Base-by-base conservation (phyloP, 2,329 filamentous ascomycete genomes). In the Periconia sp. region DNA sequence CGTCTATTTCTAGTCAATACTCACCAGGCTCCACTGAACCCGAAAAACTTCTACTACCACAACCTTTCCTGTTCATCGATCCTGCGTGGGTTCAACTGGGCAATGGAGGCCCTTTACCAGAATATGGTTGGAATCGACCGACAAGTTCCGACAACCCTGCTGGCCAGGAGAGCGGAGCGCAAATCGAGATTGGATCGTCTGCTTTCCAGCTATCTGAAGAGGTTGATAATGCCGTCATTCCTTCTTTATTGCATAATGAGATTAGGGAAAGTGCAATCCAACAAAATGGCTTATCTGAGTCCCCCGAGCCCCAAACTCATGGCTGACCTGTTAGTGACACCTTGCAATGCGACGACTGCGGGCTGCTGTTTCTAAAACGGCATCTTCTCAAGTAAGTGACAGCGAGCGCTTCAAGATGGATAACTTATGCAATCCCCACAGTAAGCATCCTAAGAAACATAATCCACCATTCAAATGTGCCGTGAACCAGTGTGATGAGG, bases 71-170 rank as follows among this genome's bases (percentile, higher is more conserved):
- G 44, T 47, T 47, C 19, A 40, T 52, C 35, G 50, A 52, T 43
- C 50, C 45, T 48, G 37, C 20, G 20, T 52, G 50, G 45, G 19
- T 52, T 48, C 35, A 52, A 9, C n/a, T 30, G 8, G 50, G 50
- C 1, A 48, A 47, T 47, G 50, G 45, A 47, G 50, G 50, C 45
- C 50, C 50, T 19, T 40, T 52, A n/a, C 50, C 45, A 15, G 35
- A 52, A 48, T 35, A 47, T 52, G 27, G 2, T 33, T 52, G 44
- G 44, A 31, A 27, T n/a, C 14, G 8, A 19, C n/a, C 50, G 33
- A 9, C 44, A 44, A 20, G 35, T 37, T 43, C 35, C 17, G 20
- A 47, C 19, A 14, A 43, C 13, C 44, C 50, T 52, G 50, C 45
- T 47, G 50, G 33, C 15, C 45, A 52, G 50, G 44, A 47, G 31